These are phyloP conservation scores for Saccharum spontaneum DNA, from an alignment of 176 grass and related monocot genomes.

Conservation along the genomic window DNA sequence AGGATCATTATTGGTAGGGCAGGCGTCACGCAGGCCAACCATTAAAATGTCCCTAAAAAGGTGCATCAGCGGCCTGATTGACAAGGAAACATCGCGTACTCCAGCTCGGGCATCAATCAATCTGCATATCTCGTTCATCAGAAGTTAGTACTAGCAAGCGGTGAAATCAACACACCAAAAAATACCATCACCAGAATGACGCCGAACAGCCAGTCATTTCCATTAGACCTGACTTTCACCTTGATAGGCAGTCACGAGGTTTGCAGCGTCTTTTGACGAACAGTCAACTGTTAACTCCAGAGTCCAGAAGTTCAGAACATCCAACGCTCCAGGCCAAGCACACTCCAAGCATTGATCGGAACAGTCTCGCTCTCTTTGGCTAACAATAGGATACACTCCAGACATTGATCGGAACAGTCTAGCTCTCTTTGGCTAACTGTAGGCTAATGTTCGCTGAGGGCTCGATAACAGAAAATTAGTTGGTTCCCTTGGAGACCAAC, in stretches of 20 bases:
- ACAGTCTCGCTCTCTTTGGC: too few species aligned
- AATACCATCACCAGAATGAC: neutral
- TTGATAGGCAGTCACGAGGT: neutral
- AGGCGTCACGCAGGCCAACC: neutral
- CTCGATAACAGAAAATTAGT: neutral
- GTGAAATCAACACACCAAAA: neutral
- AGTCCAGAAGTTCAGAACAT: neutral
- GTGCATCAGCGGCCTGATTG: neutral
- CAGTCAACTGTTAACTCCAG: too few species aligned
- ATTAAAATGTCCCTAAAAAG: neutral
- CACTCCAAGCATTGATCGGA: too few species aligned
- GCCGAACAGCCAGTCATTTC: neutral
- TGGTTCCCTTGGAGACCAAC: neutral
- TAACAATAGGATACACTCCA: neutral
- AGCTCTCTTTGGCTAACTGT: neutral
- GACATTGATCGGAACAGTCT: neutral
- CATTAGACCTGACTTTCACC: neutral
- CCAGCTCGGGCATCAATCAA: neutral
- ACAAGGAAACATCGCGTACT: neutral
- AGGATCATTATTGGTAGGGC: neutral
- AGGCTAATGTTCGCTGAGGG: neutral
- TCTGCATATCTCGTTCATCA: slow-evolving; percentile 26
- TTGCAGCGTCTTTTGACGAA: neutral
- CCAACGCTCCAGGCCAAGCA: neutral
- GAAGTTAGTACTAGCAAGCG: slow-evolving; percentile 16